These are phyloP conservation scores for Pythium rhizo-oryzae DNA, from an alignment of 352 stramenopile genomes.

Conservation along the genomic window DNA sequence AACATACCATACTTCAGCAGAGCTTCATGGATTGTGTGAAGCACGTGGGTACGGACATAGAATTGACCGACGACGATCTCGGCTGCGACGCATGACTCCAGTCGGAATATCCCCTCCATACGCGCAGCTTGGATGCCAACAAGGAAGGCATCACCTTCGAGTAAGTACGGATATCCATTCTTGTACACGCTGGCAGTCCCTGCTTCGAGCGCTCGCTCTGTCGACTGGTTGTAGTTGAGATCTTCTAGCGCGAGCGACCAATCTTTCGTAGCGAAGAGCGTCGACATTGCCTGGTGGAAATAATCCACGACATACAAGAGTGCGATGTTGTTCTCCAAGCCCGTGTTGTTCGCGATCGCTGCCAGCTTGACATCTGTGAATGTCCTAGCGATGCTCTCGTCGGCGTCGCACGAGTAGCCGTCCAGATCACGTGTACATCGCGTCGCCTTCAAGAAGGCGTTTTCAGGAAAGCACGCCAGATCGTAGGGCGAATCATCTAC, in stretches of 20 bases:
- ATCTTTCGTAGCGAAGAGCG: slow-evolving; percentile 37
- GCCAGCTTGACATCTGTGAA: slow-evolving; percentile 37
- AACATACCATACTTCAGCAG: slow-evolving; percentile 24
- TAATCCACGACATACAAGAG: slow-evolving; percentile 48
- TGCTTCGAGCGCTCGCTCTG: slow-evolving; percentile 19
- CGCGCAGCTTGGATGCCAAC: slow-evolving; percentile 36
- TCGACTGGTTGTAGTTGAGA: slow-evolving; percentile 37
- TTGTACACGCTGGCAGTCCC: slow-evolving; percentile 34
- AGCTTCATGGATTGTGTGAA: slow-evolving; percentile 34
- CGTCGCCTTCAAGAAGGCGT: slow-evolving; percentile 33
- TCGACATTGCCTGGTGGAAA: slow-evolving; percentile 43
- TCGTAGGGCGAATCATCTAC: slow-evolving; percentile 26
- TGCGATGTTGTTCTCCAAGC: slow-evolving; percentile 45
- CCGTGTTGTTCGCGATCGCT: slow-evolving; percentile 22
- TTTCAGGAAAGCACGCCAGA: slow-evolving; percentile 34
- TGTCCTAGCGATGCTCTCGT: slow-evolving; percentile 18
- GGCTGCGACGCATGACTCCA: slow-evolving; percentile 46
- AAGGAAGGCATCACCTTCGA: slow-evolving; percentile 42
- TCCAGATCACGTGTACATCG: slow-evolving; percentile 29
- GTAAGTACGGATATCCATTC: slow-evolving; percentile 27
- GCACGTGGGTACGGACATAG: slow-evolving; percentile 39
- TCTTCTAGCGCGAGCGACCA: slow-evolving; percentile 35
- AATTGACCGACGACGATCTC: slow-evolving; percentile 45
- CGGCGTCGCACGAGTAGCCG: slow-evolving; percentile 37
- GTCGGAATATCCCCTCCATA: slow-evolving; percentile 28